These are phyloP conservation scores for Colletotrichum sidae DNA, from an alignment of 2,329 filamentous ascomycete genomes.

Conservation along the genomic window DNA sequence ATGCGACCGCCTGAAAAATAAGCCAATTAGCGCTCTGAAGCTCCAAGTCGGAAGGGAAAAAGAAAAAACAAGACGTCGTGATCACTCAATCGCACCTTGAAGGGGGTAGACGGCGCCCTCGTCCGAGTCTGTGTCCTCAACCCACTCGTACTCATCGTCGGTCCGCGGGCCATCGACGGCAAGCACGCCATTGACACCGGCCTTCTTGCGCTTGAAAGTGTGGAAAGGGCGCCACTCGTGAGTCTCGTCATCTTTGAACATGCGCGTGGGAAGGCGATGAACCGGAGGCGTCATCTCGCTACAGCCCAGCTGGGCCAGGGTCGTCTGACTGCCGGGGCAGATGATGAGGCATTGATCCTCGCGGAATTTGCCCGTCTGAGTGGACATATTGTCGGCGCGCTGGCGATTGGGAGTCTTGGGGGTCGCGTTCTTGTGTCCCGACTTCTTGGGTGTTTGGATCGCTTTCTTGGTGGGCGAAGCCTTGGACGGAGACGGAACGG, in stretches of 20 bases:
- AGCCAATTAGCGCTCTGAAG: constrained; percentile 17
- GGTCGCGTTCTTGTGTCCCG: constrained; percentile 20
- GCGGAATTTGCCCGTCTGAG: constrained; percentile 69
- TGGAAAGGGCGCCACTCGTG: constrained; percentile 82
- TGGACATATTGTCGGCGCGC: constrained; percentile 58
- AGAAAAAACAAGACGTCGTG: not conserved
- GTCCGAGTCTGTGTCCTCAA: constrained; percentile 88
- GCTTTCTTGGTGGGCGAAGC: constrained; percentile 25
- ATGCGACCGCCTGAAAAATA: constrained; percentile 76
- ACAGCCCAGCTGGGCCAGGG: constrained; percentile 90
- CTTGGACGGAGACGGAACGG: constrained; percentile 8
- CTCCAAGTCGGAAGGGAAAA: not conserved
- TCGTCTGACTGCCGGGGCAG: constrained; percentile 87
- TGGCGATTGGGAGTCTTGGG: constrained; percentile 2
- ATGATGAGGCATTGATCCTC: constrained; percentile 77
- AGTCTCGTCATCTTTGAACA: constrained; percentile 88
- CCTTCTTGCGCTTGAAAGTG: constrained; percentile 74
- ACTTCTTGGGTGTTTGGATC: constrained; percentile 10
- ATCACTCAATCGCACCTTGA: constrained; percentile 55
- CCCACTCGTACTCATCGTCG: constrained; percentile 74
- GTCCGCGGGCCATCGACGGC: constrained; percentile 33
- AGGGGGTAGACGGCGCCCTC: constrained; percentile 94
- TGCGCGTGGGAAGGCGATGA: constrained; percentile 88
- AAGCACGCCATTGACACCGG: constrained; percentile 39
- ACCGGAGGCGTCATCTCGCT: constrained; percentile 92